Evolutionary conservation across 2,329 filamentous ascomycete species (phyloP).

Genomic region (Beauveria sp.): DNA sequence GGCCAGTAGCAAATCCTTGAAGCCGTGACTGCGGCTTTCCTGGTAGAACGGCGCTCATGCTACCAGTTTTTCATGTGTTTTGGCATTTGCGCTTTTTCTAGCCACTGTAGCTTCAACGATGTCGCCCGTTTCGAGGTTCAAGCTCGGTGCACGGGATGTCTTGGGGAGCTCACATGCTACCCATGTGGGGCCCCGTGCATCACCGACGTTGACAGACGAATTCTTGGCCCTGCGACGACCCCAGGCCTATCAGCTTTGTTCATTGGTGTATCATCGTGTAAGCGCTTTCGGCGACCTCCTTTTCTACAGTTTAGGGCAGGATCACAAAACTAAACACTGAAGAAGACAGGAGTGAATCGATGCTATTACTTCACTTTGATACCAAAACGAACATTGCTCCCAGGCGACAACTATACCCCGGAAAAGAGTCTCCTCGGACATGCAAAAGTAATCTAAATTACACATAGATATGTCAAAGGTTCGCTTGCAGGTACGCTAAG

Average conservation of each 20-base stretch:
- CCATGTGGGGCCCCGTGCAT: slow-evolving; percentile 1
- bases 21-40: slow-evolving; percentile 71
- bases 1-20: slow-evolving; percentile 66
- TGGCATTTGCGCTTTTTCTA: slow-evolving; percentile 4
- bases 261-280: too few relatives aligned
- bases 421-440: too few relatives aligned
- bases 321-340: neutral
- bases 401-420: too few relatives aligned
- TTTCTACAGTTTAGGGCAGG: too few relatives aligned
- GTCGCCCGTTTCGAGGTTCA: neutral
- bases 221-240: neutral
- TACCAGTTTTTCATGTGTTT: slow-evolving; percentile 26
- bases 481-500: neutral
- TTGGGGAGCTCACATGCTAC: slow-evolving; percentile 5
- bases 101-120: neutral
- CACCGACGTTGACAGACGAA: neutral
- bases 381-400: too few relatives aligned
- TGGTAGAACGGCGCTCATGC: slow-evolving; percentile 72
- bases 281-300: too few relatives aligned
- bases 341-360: neutral
- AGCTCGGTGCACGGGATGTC: neutral
- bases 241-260: neutral
- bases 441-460: neutral
- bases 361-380: neutral
- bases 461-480: neutral